These are phyloP conservation scores for Naganishia cerealis DNA, from an alignment of 1,284 basidiomycete species.

Conservation along the genomic window DNA sequence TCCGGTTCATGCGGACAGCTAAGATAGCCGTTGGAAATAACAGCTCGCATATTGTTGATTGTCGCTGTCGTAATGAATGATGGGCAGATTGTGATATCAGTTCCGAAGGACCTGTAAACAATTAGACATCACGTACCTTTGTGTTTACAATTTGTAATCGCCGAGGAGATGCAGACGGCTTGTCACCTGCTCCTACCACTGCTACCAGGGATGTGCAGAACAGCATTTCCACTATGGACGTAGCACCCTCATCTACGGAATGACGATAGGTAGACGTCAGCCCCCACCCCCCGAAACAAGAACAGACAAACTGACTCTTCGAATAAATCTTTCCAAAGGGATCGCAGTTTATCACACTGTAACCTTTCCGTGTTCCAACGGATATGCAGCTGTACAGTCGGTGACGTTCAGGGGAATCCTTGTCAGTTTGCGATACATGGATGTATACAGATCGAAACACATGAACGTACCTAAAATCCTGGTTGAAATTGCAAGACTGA, in stretches of 20 bases:
- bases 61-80: conserved; percentile 62
- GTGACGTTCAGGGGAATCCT: not conserved
- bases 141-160: conserved; percentile 98
- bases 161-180: conserved; percentile 76
- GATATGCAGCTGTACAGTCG: conserved; percentile 68
- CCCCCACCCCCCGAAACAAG: not conserved
- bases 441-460: not conserved
- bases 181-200: conserved; percentile 87
- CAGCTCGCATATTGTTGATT: conserved; percentile 98
- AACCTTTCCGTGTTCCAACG: conserved; percentile 91
- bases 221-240: conserved; percentile 96
- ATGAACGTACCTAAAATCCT: conserved; percentile 44
- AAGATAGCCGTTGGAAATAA: conserved; percentile 94
- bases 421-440: not conserved
- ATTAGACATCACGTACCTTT: conserved; percentile 64
- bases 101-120: conserved; percentile 1
- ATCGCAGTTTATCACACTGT: conserved; percentile 95
- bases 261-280: not conserved
- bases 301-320: conserved; percentile 66
- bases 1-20: conserved; percentile 93
- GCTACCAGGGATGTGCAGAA: conserved; percentile 98
- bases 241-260: conserved; percentile 76
- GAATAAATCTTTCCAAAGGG: conserved; percentile 95
- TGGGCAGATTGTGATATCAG: conserved; percentile 6
- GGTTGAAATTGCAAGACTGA: conserved; percentile 55